These are phyloP conservation scores for Solanum sitiens DNA, from an alignment of 257 asterid genomes.

Conservation along the genomic window DNA sequence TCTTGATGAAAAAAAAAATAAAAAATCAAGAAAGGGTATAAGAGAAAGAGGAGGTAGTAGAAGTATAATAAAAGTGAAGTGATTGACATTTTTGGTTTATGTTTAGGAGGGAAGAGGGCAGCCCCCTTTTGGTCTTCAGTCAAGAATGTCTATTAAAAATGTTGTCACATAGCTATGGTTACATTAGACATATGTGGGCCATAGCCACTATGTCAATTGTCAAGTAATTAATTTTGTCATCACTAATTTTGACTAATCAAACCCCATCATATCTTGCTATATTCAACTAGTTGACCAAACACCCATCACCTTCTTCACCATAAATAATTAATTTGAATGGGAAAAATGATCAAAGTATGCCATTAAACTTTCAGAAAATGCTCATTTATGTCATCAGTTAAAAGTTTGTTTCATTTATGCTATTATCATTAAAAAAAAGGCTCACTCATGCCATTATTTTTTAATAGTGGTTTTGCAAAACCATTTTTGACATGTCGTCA, in stretches of 20 bases:
- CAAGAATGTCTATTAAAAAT: conserved; percentile 33
- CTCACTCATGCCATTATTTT: no score
- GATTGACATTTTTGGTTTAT: conserved; percentile 1
- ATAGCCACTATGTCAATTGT: not conserved
- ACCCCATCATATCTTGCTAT: not conserved
- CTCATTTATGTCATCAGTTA: no score
- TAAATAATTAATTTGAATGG: not conserved
- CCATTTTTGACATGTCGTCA: no score
- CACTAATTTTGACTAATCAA: not conserved
- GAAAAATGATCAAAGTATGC: no score
- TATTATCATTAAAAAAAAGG: no score
- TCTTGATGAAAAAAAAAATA: not conserved
- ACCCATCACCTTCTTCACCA: not conserved
- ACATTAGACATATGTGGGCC: not conserved
- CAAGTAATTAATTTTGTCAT: not conserved
- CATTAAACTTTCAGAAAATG: no score
- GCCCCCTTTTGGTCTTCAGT: conserved; percentile 15
- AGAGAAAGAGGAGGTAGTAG: not conserved
- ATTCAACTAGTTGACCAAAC: not conserved
- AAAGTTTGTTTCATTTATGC: no score
- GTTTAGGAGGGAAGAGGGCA: not conserved
- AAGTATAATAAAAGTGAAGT: conserved; percentile 6
- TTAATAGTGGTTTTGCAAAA: no score
- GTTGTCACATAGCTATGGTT: conserved; percentile 3
- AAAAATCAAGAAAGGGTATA: not conserved